Base-by-base conservation (phyloP, 2,329 filamentous ascomycete genomes). In the Cytospora schulzeri region DNA sequence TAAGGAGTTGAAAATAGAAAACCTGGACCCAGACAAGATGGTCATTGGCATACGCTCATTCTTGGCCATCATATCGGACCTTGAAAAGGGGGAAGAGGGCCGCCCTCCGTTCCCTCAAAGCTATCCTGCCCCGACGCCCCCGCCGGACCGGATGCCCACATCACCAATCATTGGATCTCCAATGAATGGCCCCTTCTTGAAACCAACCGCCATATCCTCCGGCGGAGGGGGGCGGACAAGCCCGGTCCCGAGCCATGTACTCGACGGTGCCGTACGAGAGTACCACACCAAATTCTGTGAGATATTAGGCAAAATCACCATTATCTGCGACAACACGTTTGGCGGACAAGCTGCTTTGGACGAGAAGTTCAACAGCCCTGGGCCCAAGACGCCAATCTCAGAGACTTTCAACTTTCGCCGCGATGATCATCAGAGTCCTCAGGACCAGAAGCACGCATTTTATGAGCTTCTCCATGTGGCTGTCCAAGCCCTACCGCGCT, bases 11-110 rank as follows among this genome's bases (percentile, higher is more conserved):
- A 93, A 88, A 73, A 91, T 97, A 31, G 95, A 98, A 73, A 92
- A 96, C 72, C 84, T 99, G 67, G 95, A 99, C 67, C 95, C 96
- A 0, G 96, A 99, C 73, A 90, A 92, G 71, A 96, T 97, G 79
- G 94, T 98, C n/a, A 91, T 99, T 70, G 95, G 93, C 3, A 99
- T 99, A 68, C 87, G 93, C 68, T 91, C 95, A 3, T 99, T 98
- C 74, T 82, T 99, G 31, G 91, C 91, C 35, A 92, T 98, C 69
- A 94, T 99, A 87, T 86, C 91, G 0, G 95, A 99, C 74, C 81
- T 98, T 29, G 95, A 99, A 75, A 94, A 90, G 68, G 89, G 90
- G 29, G 90, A 93, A 57, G 84, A 88, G 68, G 85, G 89, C 15
- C 85, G 85, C 28, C 95, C 95, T 3, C 91, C 93, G 0, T 97